Evolutionary conservation across 2,329 filamentous ascomycete species (phyloP), one percentile per base, ranked within the genome.

Genomic region (Penicillium italicum): DNA sequence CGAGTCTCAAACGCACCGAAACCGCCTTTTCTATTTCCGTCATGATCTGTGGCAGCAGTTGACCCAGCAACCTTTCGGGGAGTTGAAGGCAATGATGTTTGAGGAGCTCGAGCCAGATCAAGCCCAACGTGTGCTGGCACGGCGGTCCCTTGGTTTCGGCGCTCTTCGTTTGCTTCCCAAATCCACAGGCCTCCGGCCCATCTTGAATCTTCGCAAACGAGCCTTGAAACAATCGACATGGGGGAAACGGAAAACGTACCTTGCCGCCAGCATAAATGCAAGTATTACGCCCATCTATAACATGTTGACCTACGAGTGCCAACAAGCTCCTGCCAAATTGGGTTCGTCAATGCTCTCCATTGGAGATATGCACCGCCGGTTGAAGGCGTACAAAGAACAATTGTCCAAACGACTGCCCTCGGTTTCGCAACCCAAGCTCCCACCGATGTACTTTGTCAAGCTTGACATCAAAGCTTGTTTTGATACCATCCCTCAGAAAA

Each of bases 391-490:
- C 76, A 88, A 87, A 47, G 55, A 67, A 33, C 60, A 57, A 4
- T 31, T 72, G 46, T 34, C 53, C 11, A 41, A 53, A 26, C 42
- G 31, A 14, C 36, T 24, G 24, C 24, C 37, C 28, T 54, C 34
- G 12, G 18, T 1, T 42, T 43, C 28, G 18, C 22, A 51, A 31
- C 24, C 50, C 22, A 34, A 72, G 62, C 0, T 58, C 20, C 59
- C 69, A 88, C 78, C 73, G 5, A 74, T 97, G 1, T 97, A 89
- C 73, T 96, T 97, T 73, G 92, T 87, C 57, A 99, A 99, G 70
- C 79, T 96, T 12, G 94, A 99, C 68, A 92, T 99, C 20, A 84
- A 90, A 69, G 85, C 90, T 2, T 96, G 93, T 64, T 99, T 97
- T 70, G 94, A 99, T 72, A 96, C 89, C 0, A 97, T 99, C 42